A percentile compares a stretch with the other conserved stretches of the same genome.
Evolutionary conservation across 2,329 filamentous ascomycete genomes (phyloP).

Genomic region (Trichothecium roseum): DNA sequence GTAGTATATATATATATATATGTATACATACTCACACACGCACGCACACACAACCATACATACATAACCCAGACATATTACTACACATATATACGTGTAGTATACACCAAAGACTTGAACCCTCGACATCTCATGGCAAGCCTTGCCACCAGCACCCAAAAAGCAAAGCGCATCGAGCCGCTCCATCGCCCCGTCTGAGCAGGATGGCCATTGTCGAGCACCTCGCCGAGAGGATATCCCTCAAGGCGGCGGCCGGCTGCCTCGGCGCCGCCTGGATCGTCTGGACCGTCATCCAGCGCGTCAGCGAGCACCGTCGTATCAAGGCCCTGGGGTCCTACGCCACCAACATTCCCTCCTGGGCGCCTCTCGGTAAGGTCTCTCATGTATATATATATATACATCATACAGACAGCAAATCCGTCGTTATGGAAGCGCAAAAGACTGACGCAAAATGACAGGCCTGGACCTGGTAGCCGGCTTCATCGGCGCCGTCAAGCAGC

Average conservation of each 20-base stretch:
- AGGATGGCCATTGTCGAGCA: constrained; percentile 41
- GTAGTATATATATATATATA: no score
- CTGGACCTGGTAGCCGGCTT: constrained; percentile 53
- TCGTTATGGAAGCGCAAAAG: constrained; percentile 2
- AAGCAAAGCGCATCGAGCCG: no score
- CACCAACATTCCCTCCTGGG: constrained; percentile 19
- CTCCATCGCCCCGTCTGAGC: no score
- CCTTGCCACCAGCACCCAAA: no score
- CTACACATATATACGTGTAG: no score
- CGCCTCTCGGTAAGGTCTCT: constrained; percentile 34
- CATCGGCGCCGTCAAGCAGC: constrained; percentile 36
- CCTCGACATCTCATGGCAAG: no score
- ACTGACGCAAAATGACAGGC: no score
- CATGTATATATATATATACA: neutral
- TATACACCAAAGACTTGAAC: no score
- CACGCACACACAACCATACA: no score
- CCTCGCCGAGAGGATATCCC: constrained; percentile 31
- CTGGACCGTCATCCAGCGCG: constrained; percentile 22
- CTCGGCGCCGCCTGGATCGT: constrained; percentile 25
- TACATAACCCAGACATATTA: no score
- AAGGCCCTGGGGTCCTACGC: constrained; percentile 33
- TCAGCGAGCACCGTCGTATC: constrained; percentile 33
- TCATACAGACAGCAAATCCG: neutral
- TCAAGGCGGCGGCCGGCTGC: constrained; percentile 25
- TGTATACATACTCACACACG: no score